Conservation (phyloP, 1,284 basidiomycete species). For the Apiotrichum domesticum region DNA sequence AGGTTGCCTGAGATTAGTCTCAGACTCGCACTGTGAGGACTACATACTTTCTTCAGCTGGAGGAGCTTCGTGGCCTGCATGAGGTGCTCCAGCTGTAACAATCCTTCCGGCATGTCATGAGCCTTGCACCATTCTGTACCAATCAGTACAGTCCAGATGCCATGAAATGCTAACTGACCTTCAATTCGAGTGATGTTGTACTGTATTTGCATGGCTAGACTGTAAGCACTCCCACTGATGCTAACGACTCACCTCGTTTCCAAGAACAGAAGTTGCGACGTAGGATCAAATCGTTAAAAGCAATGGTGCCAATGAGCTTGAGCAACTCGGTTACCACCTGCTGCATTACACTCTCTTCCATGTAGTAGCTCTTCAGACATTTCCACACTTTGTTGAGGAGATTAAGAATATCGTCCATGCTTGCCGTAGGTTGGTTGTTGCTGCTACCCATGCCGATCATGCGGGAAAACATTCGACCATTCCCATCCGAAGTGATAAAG, state of each 20-base stretch:
- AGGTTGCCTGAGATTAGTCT: conserved; percentile 56
- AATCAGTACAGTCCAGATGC: conserved; percentile 1
- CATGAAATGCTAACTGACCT: conserved; percentile 39
- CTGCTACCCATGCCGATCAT: conserved; percentile 68
- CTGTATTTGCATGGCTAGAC: conserved; percentile 93
- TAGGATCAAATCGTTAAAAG: conserved; percentile 98
- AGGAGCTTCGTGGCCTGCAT: conserved; percentile 99
- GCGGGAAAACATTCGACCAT: conserved; percentile 85
- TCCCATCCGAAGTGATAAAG: conserved; percentile 90
- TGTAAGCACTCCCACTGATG: not conserved
- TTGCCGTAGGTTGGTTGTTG: conserved; percentile 72
- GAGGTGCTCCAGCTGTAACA: conserved; percentile 93
- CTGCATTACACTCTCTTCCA: conserved; percentile 95
- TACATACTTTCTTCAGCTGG: conserved; percentile 88
- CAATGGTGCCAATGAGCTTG: conserved; percentile 93
- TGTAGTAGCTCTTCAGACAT: conserved; percentile 96
- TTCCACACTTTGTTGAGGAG: conserved; percentile 98
- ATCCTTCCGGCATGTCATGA: conserved; percentile 98
- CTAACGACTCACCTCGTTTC: conserved; percentile 77
- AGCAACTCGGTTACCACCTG: conserved; percentile 95
- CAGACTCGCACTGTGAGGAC: not conserved
- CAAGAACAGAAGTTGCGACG: conserved; percentile 98
- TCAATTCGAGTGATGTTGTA: conserved; percentile 98
- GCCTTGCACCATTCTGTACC: conserved; percentile 73
- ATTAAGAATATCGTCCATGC: conserved; percentile 98